Evolutionary conservation across 495 filamentous ascomycete species (phyloP), one percentile per base, ranked within the genome.

Genomic region (Parathielavia appendiculata): DNA sequence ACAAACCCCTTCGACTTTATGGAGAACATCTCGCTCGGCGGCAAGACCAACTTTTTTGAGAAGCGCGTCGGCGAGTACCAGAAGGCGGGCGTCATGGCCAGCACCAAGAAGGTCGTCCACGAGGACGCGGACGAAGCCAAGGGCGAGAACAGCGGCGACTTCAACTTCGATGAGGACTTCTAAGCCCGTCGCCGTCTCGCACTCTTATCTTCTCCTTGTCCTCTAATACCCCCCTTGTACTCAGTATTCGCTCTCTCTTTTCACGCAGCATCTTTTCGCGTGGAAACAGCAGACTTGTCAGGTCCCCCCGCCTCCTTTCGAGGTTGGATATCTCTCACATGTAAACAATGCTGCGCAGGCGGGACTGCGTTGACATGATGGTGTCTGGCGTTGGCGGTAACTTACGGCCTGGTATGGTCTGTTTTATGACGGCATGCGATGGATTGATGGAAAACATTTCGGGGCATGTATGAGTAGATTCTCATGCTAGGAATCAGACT

Each of bases 21-120:
- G 93, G 93, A 98, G 83, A 92, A 91, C 68, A 98, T 98, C 77
- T 97, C 93, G 11, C 81, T 98, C 34, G 89, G 91, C 30, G 93
- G 93, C 75, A 98, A 98, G 87, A 98, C 93, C 73, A 98, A 98
- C 82, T 98, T 98, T 88, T 98, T 98, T 75, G 93, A 98, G 86
- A 98, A 98, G 88, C 88, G 93, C 59, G 93, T 98, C 41, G 95
- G 88, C 75, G 93, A 98, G 71, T 98, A 98, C 83, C 93, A 98
- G 77, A 98, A 98, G 81, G 91, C 95, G 47, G 93, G 95, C 76
- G 93, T 98, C 68, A 97, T 98, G 91, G 87, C 85, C 62, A 88
- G 86, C 77, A 90, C 88, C 69, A 89, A 91, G 75, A 93, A 96
- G 84, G 76, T 79, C 61, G 66, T 74, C n/a, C 76, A 78, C 4